Base-by-base conservation (phyloP, 495 filamentous ascomycete genomes). In the Wilcoxina mikolae region DNA sequence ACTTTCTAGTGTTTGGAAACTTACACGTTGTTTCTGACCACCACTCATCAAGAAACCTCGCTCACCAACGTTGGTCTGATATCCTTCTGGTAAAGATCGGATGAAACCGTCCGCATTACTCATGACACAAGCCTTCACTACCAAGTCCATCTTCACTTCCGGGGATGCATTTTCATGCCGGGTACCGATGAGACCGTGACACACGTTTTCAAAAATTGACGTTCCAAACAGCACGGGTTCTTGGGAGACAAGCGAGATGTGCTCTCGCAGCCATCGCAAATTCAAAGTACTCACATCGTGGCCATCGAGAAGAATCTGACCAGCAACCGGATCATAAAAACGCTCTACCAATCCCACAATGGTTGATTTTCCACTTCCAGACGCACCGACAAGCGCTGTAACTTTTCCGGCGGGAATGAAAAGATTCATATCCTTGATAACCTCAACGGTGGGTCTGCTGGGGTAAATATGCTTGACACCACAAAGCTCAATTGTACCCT, bases 91-190 rank as follows among this genome's bases (percentile, higher is more conserved):
- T 3, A 96, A 72, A n/a, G 71, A 70, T 12, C 68, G 77, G 60
- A 98, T 80, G 65, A 96, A 96, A 53, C 90, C 87, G 60, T 95
- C 88, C 2, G 89, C 90, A 63, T 95, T 95, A 29, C 91, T 82
- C 78, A 84, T 93, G 62, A 79, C 82, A 15, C 89, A 85, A 24
- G 91, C 90, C 25, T 88, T 78, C 50, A 80, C 73, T 24, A 95
- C 78, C 11, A 85, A 73, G 29, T 85, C 78, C 46, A 67, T 72
- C 54, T 85, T 76, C 59, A 78, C 74, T 25, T 87, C 85, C 28
- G 76, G 72, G 9, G 72, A 62, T 24, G 79, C 76, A 43, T 80
- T 64, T 63, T 91, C 85, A 64, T 78, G 79, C 47, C 77, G 73
- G 0, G 90, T 93, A 46, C 90, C 91, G 60, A 95, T 87, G 26